Percentiles rank a stretch among this genome's conserved stretches.
Conservation (phyloP, 2,329 filamentous ascomycete genomes). For the Trichoderma afroharzianum region DNA sequence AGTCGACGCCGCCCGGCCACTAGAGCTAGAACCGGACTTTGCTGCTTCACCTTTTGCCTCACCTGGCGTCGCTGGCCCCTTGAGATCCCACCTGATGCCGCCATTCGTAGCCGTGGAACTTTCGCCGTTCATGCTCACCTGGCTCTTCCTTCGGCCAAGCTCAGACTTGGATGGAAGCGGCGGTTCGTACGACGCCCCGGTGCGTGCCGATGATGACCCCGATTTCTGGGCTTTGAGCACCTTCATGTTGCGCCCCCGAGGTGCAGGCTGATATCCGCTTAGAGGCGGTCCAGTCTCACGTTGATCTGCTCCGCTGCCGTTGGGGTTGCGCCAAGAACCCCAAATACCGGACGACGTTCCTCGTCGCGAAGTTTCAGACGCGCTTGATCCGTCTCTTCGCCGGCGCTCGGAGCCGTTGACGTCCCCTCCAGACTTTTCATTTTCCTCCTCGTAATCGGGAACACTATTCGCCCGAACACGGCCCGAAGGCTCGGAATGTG, state of each 20-base stretch:
- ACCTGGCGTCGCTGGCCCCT: slow-evolving; percentile 33
- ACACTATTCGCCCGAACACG: slow-evolving; percentile 32
- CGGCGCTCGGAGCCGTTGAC: slow-evolving; percentile 23
- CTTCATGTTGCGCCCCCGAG: slow-evolving; percentile 75
- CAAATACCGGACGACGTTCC: slow-evolving; percentile 58
- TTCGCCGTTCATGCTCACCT: slow-evolving; percentile 34
- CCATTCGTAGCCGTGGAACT: slow-evolving; percentile 22
- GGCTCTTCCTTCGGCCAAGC: slow-evolving; percentile 55
- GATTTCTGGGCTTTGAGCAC: slow-evolving; percentile 77
- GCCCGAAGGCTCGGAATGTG: slow-evolving; percentile 31
- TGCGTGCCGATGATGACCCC: slow-evolving; percentile 48
- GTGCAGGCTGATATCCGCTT: slow-evolving; percentile 67
- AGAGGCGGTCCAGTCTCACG: slow-evolving; percentile 49
- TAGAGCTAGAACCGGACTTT: slow-evolving; percentile 1
- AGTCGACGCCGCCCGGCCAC: slow-evolving; percentile 29
- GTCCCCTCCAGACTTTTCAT: slow-evolving; percentile 34
- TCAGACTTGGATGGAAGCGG: slow-evolving; percentile 42
- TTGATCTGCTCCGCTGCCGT: slow-evolving; percentile 48
- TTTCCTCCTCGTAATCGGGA: slow-evolving; percentile 45
- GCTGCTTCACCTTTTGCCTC: background rate
- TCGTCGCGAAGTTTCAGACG: slow-evolving; percentile 36
- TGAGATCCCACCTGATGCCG: slow-evolving; percentile 51
- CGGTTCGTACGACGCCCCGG: slow-evolving; percentile 52
- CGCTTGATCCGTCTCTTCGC: slow-evolving; percentile 29
- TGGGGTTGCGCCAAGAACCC: slow-evolving; percentile 66